Percentiles rank a stretch among this genome's conserved stretches.
Evolutionary conservation across 345 rosid species (phyloP).

Genomic region (Boechera retrofracta): DNA sequence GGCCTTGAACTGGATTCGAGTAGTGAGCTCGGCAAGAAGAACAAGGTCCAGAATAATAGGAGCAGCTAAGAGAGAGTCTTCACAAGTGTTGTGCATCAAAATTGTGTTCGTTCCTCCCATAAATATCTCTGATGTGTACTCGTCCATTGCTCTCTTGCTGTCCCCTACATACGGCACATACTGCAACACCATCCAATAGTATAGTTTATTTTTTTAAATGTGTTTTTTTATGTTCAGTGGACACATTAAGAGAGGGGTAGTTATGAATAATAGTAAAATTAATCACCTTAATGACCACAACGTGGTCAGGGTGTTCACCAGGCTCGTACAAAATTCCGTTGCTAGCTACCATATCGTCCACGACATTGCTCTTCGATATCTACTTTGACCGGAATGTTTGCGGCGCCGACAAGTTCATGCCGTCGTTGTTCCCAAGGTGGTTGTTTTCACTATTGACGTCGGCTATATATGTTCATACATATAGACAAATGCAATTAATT

Average conservation of each 20-base stretch:
- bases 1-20: conserved; percentile 82
- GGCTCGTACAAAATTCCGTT: conserved; percentile 85
- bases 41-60: conserved; percentile 95
- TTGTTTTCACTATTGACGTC: conserved; percentile 98
- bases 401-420: conserved; percentile 97
- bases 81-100: conserved; percentile 93
- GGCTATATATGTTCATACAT: conserved; percentile 54
- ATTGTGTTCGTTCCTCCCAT: conserved; percentile 97
- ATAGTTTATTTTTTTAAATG: not conserved
- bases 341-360: conserved; percentile 98
- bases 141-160: conserved; percentile 99
- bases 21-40: conserved; percentile 93
- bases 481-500: not conserved
- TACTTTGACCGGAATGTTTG: conserved; percentile 97
- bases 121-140: conserved; percentile 97
- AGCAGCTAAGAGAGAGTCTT: conserved; percentile 97
- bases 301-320: conserved; percentile 99
- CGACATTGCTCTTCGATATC: conserved; percentile 96
- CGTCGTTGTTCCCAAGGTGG: conserved; percentile 95
- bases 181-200: conserved; percentile 48
- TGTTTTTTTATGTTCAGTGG: not conserved
- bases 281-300: conserved; percentile 94
- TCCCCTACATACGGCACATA: conserved; percentile 97
- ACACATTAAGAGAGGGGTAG: not conserved
- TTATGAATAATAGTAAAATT: not conserved